phyloP scores from a whole-genome alignment of 2,329 filamentous ascomycete species.

The Talaromyces islandicus region DNA sequence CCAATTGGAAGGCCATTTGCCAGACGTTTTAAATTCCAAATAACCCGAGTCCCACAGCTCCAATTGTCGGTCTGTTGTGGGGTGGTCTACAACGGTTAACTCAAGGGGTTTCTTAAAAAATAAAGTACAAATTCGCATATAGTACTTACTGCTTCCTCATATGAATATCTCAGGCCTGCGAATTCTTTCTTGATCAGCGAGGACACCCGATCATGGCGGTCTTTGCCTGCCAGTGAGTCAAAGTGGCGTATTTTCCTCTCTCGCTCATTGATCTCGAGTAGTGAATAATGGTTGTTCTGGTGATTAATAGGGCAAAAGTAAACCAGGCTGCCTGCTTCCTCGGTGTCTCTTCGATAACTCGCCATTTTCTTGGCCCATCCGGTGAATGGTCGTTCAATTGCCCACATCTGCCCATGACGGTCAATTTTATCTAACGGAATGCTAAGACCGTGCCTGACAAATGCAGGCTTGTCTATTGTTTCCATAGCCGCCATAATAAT shows the following conservation, averaged over 20 bases:
- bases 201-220: background rate
- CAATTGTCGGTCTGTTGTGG: constrained; percentile 15
- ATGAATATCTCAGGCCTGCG: background rate
- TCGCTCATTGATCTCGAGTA: constrained; percentile 22
- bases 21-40: constrained; percentile 16
- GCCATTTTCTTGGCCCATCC: background rate
- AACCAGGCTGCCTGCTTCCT: background rate
- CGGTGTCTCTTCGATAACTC: background rate
- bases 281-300: constrained; percentile 16
- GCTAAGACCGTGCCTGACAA: background rate
- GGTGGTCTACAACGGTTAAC: constrained; percentile 12
- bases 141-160: background rate
- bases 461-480: background rate
- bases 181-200: background rate
- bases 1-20: constrained; percentile 16
- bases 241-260: constrained; percentile 20
- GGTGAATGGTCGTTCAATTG: background rate
- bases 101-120: background rate
- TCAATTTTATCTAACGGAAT: background rate
- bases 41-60: constrained; percentile 17
- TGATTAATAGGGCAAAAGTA: constrained; percentile 9
- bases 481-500: background rate
- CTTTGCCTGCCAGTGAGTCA: constrained; percentile 14
- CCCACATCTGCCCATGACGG: background rate
- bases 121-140: background rate